Base-by-base conservation (phyloP, 2,329 filamentous ascomycete genomes). In the Zasmidium citrigriseum region DNA sequence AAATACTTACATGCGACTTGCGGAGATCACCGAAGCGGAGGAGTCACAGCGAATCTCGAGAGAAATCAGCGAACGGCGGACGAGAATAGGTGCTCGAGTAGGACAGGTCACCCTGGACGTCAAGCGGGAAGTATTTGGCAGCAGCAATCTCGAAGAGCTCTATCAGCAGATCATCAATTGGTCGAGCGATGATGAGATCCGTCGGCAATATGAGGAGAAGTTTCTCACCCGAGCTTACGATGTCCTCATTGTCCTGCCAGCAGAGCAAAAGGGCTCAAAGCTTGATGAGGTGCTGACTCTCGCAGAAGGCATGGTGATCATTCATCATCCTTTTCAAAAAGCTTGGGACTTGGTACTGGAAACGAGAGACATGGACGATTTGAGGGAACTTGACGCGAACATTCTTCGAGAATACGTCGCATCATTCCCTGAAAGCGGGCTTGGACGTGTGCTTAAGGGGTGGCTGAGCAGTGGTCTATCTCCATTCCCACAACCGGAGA, bases 321-420 rank as follows among this genome's bases (percentile, higher is more conserved):
- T 99, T 72, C 93, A 93, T 67, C 92, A 98, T 67, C 90, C 91
- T 0, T 96, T 89, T 75, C 86, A 88, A 63, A 81, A 96, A 16
- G 95, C 95, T 0, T 99, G 96, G 96, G 89, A 91, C 67, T 88
- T 97, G 60, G 84, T 89, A 25, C 81, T 99, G 58, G 91, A 98
- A 70, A 98, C 93, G 90, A 85, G 89, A 65, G 93, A 97, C 73
- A 79, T 86, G 45, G 86, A 90, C 66, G 84, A 85, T 48, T 83
- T 95, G 49, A 79, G 82, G n/a, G 85, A 91, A 23, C 89, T 91
- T 79, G 93, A 98, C 70, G 83, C 86, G 46, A 85, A 84, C 46
- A 79, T 93, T n/a, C 77, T 99, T 22, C 83, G 88, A 55, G 87
- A 92, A 64, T 99, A 93, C 70, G 89, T 91, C 62, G 79, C 82